Conservation (phyloP, 371 early-diverging fungal species). For the Actinomucor elegans region DNA sequence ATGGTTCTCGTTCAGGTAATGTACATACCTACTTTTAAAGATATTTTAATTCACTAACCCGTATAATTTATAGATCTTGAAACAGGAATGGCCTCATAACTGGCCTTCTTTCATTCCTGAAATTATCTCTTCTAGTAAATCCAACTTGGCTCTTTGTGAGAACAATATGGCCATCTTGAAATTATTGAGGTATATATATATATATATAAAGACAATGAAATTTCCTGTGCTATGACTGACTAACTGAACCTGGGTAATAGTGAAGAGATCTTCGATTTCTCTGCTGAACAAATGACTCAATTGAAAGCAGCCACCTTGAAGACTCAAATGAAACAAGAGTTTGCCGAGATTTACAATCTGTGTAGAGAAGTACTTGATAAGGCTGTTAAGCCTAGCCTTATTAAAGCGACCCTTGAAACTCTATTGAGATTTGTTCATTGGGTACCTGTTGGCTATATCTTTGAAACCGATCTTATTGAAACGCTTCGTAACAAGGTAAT, state of each 20-base stretch:
- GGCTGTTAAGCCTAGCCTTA: conserved; percentile 84
- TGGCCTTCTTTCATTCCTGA: conserved; percentile 99
- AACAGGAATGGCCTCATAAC: conserved; percentile 99
- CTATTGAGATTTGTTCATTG: conserved; percentile 94
- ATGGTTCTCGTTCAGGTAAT: conserved; percentile 91
- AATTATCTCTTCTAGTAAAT: conserved; percentile 92
- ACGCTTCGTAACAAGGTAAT: conserved; percentile 77
- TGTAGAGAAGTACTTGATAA: conserved; percentile 95
- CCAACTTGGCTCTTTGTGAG: conserved; percentile 92
- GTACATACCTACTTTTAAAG: not conserved
- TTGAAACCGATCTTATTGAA: conserved; percentile 92
- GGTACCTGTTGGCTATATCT: conserved; percentile 97
- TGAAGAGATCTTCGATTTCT: conserved; percentile 99
- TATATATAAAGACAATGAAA: too few species aligned
- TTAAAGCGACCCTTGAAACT: conserved; percentile 91
- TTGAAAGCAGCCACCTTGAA: conserved; percentile 89
- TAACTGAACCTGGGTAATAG: too few species aligned
- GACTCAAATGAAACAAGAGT: conserved; percentile 95
- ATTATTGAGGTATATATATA: conserved; percentile 72
- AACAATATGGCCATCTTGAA: conserved; percentile 99
- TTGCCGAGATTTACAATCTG: conserved; percentile 93
- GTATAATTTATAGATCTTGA: conserved; percentile 78
- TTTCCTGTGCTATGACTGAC: too few species aligned
- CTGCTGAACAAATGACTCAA: conserved; percentile 97
- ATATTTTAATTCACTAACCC: not conserved